A percentile compares a stretch with the other conserved stretches of the same genome.
Conservation (phyloP, 2,329 filamentous ascomycete genomes). For the Xylariaceae sp. region DNA sequence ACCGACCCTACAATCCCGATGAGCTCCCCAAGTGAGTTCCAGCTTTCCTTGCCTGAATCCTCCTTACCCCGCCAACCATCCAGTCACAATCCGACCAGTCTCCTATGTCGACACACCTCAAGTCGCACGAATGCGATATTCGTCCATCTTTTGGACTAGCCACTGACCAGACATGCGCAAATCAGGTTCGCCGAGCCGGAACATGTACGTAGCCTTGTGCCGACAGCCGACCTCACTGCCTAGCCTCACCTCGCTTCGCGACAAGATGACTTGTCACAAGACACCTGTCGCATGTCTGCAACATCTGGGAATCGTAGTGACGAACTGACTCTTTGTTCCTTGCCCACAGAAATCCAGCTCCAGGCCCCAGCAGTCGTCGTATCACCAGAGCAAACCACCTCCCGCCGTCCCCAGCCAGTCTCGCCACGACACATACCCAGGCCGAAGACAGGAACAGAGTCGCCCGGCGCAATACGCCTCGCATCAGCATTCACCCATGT, state of each 20-base stretch:
- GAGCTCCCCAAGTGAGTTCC: slow-evolving; percentile 78
- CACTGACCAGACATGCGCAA: neutral
- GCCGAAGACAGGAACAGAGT: slow-evolving; percentile 17
- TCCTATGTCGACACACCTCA: too few relatives aligned
- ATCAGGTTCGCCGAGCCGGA: slow-evolving; percentile 53
- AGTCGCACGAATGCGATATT: too few relatives aligned
- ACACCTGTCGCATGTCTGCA: too few relatives aligned
- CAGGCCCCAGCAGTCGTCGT: slow-evolving; percentile 28
- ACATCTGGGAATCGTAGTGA: too few relatives aligned
- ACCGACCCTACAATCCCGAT: slow-evolving; percentile 88
- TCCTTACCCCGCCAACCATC: slow-evolving; percentile 26
- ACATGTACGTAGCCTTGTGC: slow-evolving; percentile 30
- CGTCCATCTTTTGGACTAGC: too few relatives aligned
- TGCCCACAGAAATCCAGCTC: slow-evolving; percentile 12
- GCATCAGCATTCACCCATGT: slow-evolving; percentile 36
- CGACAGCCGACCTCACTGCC: neutral
- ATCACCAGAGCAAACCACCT: slow-evolving; percentile 48
- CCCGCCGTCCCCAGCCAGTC: slow-evolving; percentile 38
- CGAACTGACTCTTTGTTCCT: slow-evolving; percentile 7
- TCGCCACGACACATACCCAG: slow-evolving; percentile 27
- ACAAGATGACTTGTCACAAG: neutral
- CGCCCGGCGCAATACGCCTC: slow-evolving; percentile 15
- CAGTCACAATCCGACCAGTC: neutral
- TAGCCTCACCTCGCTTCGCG: neutral
- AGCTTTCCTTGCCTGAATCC: neutral